phyloP scores from a whole-genome alignment of 2,329 filamentous ascomycete genomes.

The Didymella keratinophila region DNA sequence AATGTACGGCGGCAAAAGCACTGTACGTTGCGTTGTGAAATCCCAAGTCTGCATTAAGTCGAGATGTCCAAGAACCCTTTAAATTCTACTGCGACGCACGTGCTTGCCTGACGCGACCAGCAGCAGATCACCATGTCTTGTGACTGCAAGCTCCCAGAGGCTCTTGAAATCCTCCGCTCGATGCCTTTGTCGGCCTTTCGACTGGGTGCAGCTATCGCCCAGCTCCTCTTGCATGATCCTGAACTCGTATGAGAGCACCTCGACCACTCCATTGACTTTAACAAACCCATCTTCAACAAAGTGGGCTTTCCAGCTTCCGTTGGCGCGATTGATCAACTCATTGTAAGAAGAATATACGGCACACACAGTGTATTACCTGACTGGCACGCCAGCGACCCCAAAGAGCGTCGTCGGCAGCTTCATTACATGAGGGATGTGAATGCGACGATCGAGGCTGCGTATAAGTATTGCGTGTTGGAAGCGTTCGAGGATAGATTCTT shows the following conservation, averaged over 20 bases:
- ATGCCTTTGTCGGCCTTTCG: background rate
- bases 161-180: background rate
- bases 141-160: background rate
- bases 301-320: background rate
- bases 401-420: background rate
- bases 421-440: background rate
- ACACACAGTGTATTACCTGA: background rate
- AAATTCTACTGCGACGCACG: background rate
- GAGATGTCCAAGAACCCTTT: background rate
- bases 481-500: slow-evolving; percentile 18
- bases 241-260: background rate
- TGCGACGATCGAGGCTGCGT: slow-evolving; percentile 4
- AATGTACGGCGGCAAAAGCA: background rate
- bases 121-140: background rate
- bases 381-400: background rate
- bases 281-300: background rate
- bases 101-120: background rate
- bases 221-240: background rate
- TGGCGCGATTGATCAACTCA: background rate
- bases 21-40: background rate
- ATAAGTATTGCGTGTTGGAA: slow-evolving; percentile 10
- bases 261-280: background rate
- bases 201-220: background rate
- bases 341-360: background rate
- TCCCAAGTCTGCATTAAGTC: background rate